Percentiles rank a stretch among this genome's conserved stretches.
These are phyloP conservation scores for Serendipita sp. DNA, from an alignment of 768 basidiomycete genomes.

Conservation along the genomic window DNA sequence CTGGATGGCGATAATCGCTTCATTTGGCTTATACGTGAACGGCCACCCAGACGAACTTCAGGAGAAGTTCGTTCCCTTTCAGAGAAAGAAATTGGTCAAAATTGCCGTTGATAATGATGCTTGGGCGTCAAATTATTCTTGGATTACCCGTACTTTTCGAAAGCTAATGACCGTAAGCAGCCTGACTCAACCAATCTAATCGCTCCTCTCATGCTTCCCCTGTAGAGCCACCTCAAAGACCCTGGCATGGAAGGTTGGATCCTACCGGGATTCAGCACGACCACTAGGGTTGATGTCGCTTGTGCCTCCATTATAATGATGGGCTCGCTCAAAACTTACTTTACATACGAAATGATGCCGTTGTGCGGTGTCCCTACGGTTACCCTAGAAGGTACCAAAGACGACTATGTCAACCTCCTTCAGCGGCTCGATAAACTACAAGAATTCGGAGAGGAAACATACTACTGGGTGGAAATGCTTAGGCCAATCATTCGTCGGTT, in stretches of 20 bases:
- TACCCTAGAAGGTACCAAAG: neutral
- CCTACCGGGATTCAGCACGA: conserved; percentile 2
- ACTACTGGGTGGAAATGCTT: conserved; percentile 1
- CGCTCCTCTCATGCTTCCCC: neutral
- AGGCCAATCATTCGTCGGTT: conserved; percentile 5
- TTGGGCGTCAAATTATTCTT: conserved; percentile 20
- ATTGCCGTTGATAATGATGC: conserved; percentile 14
- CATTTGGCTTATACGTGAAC: conserved; percentile 22
- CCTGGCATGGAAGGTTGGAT: neutral
- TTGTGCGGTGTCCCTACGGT: conserved; percentile 3
- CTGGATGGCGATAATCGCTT: conserved; percentile 28
- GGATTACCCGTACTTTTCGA: conserved; percentile 15
- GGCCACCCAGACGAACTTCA: conserved; percentile 21
- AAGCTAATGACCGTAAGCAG: neutral
- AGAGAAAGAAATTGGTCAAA: conserved; percentile 20
- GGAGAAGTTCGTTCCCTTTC: conserved; percentile 22
- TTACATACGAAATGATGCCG: neutral
- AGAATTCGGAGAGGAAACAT: conserved; percentile 2
- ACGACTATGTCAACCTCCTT: neutral
- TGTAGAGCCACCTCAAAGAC: neutral
- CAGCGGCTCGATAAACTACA: conserved; percentile 5
- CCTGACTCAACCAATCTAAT: neutral
- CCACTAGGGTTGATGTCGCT: neutral
- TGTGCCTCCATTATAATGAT: conserved; percentile 5
- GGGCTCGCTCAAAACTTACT: conserved; percentile 5